phyloP scores from a whole-genome alignment of 2,329 filamentous ascomycete species.

The Penicillium sp. region DNA sequence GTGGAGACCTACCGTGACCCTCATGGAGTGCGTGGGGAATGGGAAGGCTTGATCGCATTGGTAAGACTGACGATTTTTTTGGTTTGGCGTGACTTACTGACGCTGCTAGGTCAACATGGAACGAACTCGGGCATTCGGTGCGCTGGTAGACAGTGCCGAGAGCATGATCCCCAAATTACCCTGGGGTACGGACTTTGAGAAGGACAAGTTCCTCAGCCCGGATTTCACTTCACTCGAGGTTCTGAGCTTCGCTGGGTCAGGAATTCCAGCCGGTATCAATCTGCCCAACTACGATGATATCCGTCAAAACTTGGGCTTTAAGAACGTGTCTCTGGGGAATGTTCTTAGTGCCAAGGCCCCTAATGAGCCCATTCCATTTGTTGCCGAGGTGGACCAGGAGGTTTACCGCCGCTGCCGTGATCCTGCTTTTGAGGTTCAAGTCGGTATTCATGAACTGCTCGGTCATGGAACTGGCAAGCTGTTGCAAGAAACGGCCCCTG shows the following conservation, averaged over 20 bases:
- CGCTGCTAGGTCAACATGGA: constrained; percentile 70
- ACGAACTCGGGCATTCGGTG: constrained; percentile 81
- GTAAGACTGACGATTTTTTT: constrained; percentile 25
- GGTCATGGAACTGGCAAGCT: constrained; percentile 93
- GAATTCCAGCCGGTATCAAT: constrained; percentile 62
- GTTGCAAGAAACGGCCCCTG: constrained; percentile 80
- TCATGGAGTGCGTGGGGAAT: constrained; percentile 76
- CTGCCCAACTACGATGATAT: constrained; percentile 61
- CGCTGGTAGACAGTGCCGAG: constrained; percentile 78
- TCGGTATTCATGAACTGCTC: constrained; percentile 86
- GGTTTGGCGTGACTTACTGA: constrained; percentile 29
- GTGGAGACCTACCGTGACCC: constrained; percentile 86
- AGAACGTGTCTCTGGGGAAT: constrained; percentile 82
- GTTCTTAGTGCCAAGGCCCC: constrained; percentile 88
- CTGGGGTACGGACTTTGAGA: constrained; percentile 87
- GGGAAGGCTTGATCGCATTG: constrained; percentile 78
- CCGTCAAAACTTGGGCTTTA: constrained; percentile 64
- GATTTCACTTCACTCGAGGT: constrained; percentile 97
- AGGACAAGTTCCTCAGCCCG: constrained; percentile 90
- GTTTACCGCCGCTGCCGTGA: constrained; percentile 83
- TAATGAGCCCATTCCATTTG: constrained; percentile 90
- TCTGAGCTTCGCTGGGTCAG: constrained; percentile 70
- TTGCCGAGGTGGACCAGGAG: constrained; percentile 72
- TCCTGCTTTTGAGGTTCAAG: constrained; percentile 88
- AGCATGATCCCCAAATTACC: constrained; percentile 84